Evolutionary conservation across 2,329 filamentous ascomycete species (phyloP), one percentile per base, ranked within the genome.

Genomic region (Claviceps cyperi): DNA sequence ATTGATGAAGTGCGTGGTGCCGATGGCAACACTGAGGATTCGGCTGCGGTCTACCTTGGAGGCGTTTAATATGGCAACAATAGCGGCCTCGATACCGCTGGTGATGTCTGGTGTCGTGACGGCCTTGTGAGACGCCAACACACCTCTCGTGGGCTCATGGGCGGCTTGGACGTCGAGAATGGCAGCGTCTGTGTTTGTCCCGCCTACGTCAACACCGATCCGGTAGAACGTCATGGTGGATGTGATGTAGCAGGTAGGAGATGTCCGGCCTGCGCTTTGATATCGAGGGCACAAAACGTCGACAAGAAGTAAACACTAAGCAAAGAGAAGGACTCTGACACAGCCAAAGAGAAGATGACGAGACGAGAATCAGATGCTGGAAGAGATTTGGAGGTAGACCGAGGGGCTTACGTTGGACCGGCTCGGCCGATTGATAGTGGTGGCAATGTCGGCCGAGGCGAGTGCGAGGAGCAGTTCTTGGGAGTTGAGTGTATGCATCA

Each of bases 1-100:
- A 56, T 74, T 74, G 56, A 74, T 69, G 52, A 74, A 74, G 55
- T 73, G 71, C 0, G 69, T 71, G 2, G 71, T 74, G 24, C 74
- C 73, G 53, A 76, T 72, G 2, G 70, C 71, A 13, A 76, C 70
- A 37, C 68, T 71, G 39, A 69, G 57, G 5, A 76, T 66, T 14
- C 64, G 62, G 21, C 54, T 54, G 43, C 66, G 61, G 32, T 68
- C 62, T 44, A 72, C 59, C 0, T 58, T 53, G 1, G 70, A 68
- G 24, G 63, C 61, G 4, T 54, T 53, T 4, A 76, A 57, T 0
- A 75, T 67, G 9, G 66, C 64, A 11, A 62, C 56, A 51, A 76
- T 71, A n/a, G 71, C 70, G 9, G 58, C 56, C 53, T 70, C 65
- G 28, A 76, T 73, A 19, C 73, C 74, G 47, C 63, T 65, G 37